phyloP scores from a whole-genome alignment of 352 stramenopile species.

The Phytophthora nicotianae region DNA sequence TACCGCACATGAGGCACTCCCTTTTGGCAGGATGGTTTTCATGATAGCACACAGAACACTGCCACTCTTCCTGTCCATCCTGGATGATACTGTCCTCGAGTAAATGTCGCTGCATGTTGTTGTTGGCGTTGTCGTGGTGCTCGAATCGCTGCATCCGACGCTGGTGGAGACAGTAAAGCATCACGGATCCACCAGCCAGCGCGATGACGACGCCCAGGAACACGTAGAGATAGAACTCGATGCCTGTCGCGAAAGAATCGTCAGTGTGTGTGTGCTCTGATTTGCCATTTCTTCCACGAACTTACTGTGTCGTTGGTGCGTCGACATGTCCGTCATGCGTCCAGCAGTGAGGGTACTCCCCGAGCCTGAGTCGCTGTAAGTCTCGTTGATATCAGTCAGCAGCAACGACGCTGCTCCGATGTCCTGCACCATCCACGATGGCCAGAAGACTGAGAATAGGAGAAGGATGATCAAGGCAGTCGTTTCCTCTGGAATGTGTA shows the following conservation, averaged over 20 bases:
- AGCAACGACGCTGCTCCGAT: not conserved
- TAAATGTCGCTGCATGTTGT: constrained; percentile 89
- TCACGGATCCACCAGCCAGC: constrained; percentile 44
- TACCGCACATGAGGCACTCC: constrained; percentile 86
- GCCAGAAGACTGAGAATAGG: not conserved
- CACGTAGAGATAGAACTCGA: constrained; percentile 77
- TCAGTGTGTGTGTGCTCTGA: not conserved
- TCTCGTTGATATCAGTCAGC: not conserved
- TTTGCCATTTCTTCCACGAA: not conserved
- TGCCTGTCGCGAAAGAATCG: constrained; percentile 17
- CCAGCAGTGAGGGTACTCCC: constrained; percentile 9
- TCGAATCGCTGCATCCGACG: constrained; percentile 60
- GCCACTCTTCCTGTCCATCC: constrained; percentile 75
- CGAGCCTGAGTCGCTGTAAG: constrained; percentile 3
- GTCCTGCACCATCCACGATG: constrained; percentile 2
- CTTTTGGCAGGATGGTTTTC: constrained; percentile 84
- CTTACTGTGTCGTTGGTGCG: constrained; percentile 31
- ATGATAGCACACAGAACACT: constrained; percentile 85
- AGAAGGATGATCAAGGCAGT: not conserved
- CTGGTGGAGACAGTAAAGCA: constrained; percentile 75
- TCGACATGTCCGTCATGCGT: constrained; percentile 5
- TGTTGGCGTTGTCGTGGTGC: constrained; percentile 76
- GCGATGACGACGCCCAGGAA: constrained; percentile 68
- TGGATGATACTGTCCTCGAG: constrained; percentile 82
- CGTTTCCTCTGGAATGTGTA: constrained; percentile 9